Conservation (phyloP, 306 rosid species). For the Malus orientalis region DNA sequence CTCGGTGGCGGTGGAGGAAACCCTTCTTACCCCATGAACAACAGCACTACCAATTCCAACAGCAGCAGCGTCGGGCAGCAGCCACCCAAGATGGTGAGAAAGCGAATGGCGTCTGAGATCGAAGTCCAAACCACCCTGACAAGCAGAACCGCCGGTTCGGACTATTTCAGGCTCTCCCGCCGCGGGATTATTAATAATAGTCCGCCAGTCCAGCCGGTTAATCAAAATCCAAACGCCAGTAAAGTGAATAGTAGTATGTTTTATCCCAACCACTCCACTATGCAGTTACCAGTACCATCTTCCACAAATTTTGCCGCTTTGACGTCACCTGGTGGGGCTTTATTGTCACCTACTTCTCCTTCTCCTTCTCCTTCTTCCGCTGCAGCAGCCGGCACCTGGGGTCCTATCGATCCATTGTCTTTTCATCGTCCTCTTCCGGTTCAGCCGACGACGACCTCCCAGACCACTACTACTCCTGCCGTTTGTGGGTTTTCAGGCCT, state of each 20-base stretch:
- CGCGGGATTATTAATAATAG: slow-evolving; percentile 10
- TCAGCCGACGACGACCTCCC: not conserved
- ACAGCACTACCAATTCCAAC: slow-evolving; percentile 14
- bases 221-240: not conserved
- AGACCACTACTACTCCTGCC: slow-evolving; percentile 29
- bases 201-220: not conserved
- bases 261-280: slow-evolving; percentile 79
- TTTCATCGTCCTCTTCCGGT: slow-evolving; percentile 12
- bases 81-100: slow-evolving; percentile 47
- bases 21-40: slow-evolving; percentile 13
- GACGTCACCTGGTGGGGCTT: slow-evolving; percentile 40
- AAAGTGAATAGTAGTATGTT: not conserved
- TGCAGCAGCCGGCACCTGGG: slow-evolving; percentile 4
- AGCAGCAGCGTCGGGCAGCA: slow-evolving; percentile 22
- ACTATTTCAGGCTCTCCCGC: slow-evolving; percentile 42
- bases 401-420: slow-evolving; percentile 16
- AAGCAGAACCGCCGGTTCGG: not conserved
- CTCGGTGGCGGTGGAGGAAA: slow-evolving; percentile 14
- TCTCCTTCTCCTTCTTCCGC: not conserved
- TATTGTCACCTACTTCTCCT: slow-evolving; percentile 26
- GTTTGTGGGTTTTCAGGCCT: slow-evolving; percentile 91
- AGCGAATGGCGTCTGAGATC: slow-evolving; percentile 89
- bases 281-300: slow-evolving; percentile 27
- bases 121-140: slow-evolving; percentile 35
- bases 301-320: slow-evolving; percentile 29